Evolutionary conservation across 1,284 basidiomycete species (phyloP).

Genomic region (Bondarzewia mesenterica): DNA sequence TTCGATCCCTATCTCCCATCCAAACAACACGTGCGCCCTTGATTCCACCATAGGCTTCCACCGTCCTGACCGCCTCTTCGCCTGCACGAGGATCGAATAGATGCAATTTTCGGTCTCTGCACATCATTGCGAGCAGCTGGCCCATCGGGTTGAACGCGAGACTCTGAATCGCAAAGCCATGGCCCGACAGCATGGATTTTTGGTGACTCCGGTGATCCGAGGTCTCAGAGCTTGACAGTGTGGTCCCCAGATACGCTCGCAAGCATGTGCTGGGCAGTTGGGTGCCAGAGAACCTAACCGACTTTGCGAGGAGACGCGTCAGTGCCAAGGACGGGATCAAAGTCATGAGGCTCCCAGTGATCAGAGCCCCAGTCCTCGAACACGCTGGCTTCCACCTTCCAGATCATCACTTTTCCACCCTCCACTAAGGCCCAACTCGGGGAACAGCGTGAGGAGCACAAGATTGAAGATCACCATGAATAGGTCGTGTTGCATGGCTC

Average conservation of each 20-base stretch:
- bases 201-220: constrained; percentile 61
- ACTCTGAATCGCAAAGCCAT: constrained; percentile 85
- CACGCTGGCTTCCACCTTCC: constrained; percentile 65
- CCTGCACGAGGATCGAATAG: constrained; percentile 86
- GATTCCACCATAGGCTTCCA: constrained; percentile 89
- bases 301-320: constrained; percentile 78
- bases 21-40: constrained; percentile 88
- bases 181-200: constrained; percentile 62
- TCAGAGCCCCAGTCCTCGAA: constrained; percentile 87
- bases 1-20: constrained; percentile 84
- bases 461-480: too few relatives aligned
- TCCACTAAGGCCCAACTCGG: too few relatives aligned
- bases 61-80: constrained; percentile 69
- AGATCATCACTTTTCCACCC: constrained; percentile 89
- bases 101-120: constrained; percentile 87
- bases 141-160: constrained; percentile 83
- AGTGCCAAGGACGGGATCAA: constrained; percentile 74
- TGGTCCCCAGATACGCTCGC: constrained; percentile 87
- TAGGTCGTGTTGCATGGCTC: too few relatives aligned
- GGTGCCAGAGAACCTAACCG: constrained; percentile 93
- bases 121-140: constrained; percentile 71
- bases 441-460: too few relatives aligned
- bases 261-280: constrained; percentile 82
- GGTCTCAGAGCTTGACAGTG: constrained; percentile 88
- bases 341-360: constrained; percentile 74